Conservation (phyloP, 352 stramenopile genomes). For the Pythium scleroteichum region DNA sequence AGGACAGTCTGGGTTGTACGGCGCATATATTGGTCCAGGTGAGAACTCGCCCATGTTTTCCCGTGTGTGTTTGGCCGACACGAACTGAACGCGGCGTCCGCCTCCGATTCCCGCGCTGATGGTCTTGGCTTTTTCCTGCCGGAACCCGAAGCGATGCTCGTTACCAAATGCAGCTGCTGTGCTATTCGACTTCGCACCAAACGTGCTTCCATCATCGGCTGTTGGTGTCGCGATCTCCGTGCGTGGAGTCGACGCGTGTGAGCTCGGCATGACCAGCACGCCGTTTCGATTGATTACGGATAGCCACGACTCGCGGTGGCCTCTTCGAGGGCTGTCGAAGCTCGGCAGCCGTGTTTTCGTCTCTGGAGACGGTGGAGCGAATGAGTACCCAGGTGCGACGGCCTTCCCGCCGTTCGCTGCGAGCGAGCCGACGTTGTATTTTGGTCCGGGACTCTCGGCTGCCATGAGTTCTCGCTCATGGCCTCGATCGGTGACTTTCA, state of each 20-base stretch:
- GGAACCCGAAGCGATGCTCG: constrained; percentile 71
- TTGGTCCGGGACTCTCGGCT: constrained; percentile 74
- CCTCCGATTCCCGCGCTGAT: constrained; percentile 19
- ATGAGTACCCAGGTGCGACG: constrained; percentile 60
- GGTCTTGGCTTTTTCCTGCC: constrained; percentile 40
- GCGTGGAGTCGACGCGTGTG: constrained; percentile 27
- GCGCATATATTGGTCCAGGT: constrained; percentile 76
- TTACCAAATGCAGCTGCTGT: constrained; percentile 66
- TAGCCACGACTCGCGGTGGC: constrained; percentile 78
- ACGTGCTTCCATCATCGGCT: constrained; percentile 19
- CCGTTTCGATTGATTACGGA: constrained; percentile 83
- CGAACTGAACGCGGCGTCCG: constrained; percentile 71
- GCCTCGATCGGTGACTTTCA: constrained; percentile 58
- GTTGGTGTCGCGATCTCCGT: constrained; percentile 2
- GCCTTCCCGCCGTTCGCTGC: constrained; percentile 54
- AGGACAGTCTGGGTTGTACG: constrained; percentile 67
- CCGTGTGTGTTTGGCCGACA: constrained; percentile 70
- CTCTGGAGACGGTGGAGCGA: constrained; percentile 53
- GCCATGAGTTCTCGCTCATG: constrained; percentile 80
- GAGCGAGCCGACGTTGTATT: constrained; percentile 77
- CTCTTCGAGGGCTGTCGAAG: constrained; percentile 51
- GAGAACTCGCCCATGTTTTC: constrained; percentile 90
- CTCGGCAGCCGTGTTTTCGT: constrained; percentile 55
- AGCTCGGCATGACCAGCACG: constrained; percentile 71
- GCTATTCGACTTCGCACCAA: constrained; percentile 7